phyloP scores from a whole-genome alignment of 179 eudicot species.

The Beta corolliflora region DNA sequence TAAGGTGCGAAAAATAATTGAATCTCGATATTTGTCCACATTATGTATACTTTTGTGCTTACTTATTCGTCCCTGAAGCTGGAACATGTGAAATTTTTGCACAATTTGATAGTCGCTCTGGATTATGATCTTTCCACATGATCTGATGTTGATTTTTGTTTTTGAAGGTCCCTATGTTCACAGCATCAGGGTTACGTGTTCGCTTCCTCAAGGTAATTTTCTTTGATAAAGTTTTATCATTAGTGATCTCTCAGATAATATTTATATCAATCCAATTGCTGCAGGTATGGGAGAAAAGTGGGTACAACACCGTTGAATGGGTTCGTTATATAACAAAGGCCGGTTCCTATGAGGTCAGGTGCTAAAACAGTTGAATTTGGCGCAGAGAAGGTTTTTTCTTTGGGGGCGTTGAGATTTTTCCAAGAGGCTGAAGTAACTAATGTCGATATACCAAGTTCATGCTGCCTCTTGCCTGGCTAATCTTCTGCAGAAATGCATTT shows the following conservation, averaged over 20 bases:
- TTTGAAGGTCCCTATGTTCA: conserved; percentile 96
- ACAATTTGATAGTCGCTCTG: not conserved
- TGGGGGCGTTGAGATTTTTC: conserved; percentile 11
- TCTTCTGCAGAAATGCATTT: not conserved
- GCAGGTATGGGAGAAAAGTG: conserved; percentile 99
- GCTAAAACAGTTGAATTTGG: conserved; percentile 39
- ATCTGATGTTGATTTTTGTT: conserved; percentile 11
- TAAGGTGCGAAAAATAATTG: not conserved
- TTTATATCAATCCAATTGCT: conserved; percentile 10
- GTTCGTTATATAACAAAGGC: conserved; percentile 99
- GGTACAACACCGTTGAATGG: conserved; percentile 99
- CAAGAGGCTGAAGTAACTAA: not conserved
- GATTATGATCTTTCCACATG: not conserved
- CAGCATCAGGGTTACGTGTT: conserved; percentile 96
- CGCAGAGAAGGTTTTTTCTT: conserved; percentile 9
- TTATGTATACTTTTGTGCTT: not conserved
- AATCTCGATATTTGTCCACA: not conserved
- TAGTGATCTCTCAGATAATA: not conserved
- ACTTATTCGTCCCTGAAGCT: no score
- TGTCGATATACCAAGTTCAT: conserved; percentile 4
- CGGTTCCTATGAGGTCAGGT: conserved; percentile 93
- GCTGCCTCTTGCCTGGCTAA: conserved; percentile 10
- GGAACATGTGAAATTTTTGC: not conserved
- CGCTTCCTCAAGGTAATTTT: conserved; percentile 92
- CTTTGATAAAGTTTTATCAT: not conserved